Percentiles rank a stretch among this genome's conserved stretches.
Conservation (phyloP, 2,329 filamentous ascomycete genomes). For the Claviceps pazoutovae region DNA sequence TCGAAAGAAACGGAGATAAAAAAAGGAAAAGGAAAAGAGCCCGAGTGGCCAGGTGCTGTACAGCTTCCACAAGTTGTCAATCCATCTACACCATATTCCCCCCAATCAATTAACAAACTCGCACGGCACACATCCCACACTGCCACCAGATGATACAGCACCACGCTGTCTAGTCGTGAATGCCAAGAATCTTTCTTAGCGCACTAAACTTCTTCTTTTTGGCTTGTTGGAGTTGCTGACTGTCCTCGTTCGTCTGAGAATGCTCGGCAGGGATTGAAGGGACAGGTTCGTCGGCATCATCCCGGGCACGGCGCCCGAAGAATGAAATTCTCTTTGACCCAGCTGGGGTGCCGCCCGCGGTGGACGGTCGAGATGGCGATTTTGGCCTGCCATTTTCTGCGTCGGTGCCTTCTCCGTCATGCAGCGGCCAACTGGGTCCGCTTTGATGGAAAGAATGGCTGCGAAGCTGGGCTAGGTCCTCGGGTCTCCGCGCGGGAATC, state of each 20-base stretch:
- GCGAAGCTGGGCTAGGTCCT: constrained; percentile 35
- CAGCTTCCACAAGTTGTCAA: not conserved
- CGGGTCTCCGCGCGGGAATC: constrained; percentile 41
- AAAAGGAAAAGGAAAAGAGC: no score
- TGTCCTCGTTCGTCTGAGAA: not conserved
- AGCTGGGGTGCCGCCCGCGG: constrained; percentile 16
- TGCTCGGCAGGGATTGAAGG: constrained; percentile 2
- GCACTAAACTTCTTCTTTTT: constrained; percentile 55
- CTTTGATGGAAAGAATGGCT: constrained; percentile 19
- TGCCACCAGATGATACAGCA: constrained; percentile 4
- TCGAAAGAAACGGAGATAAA: no score
- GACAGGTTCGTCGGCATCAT: constrained; percentile 6
- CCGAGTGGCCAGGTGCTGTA: not conserved
- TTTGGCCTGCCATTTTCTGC: constrained; percentile 12
- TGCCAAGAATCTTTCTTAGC: constrained; percentile 50
- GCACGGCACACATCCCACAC: not conserved
- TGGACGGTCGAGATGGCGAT: constrained; percentile 19
- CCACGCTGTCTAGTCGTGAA: constrained; percentile 26
- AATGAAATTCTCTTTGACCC: constrained; percentile 15
- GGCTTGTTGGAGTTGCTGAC: constrained; percentile 8
- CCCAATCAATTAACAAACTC: not conserved
- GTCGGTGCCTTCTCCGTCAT: constrained; percentile 17
- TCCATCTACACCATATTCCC: not conserved
- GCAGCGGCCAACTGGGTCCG: constrained; percentile 21
- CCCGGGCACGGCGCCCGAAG: constrained; percentile 15